Base-by-base conservation (phyloP, 345 rosid genomes). In the Lepidium didymum region DNA sequence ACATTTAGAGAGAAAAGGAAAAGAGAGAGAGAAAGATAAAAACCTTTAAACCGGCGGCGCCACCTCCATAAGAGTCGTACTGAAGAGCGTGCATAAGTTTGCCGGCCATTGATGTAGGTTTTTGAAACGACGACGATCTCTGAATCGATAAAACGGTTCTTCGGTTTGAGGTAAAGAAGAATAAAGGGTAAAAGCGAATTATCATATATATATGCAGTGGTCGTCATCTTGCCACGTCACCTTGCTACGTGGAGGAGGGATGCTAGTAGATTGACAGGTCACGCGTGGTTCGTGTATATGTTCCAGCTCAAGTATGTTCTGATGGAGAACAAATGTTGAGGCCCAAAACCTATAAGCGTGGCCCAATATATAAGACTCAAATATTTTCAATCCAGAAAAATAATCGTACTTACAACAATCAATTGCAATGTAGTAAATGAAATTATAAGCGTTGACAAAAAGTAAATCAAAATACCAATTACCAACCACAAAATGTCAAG, bases 61-160 rank as follows among this genome's bases (percentile, higher is more conserved):
- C 84, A 15, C 86, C 84, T 10, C 80, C 87, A 60, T 81, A 83
- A 14, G 74, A 31, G 10, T 74, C 62, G 64, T 81, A 83, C 8
- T 75, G 87, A 68, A 83, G 76, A 34, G 86, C 86, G 16, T 62
- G 74, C 84, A 83, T 83, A 0, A 76, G 56, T 62, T 80, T 80
- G 10, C 37, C 75, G 10, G 80, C 78, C 87, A 80, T 83, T 67
- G 10, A 7, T 42, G 8, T 3, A 13, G 33, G 33, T 29, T 5
- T 27, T 27, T 0, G 31, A 27, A 27, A 38, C 47, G 50, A 62
- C 31, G 38, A 1, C 5, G 75, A 70, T 51, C 36, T 42, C 41
- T 14, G 33, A 62, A 31, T 44, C 34, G 15, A 49, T 21, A 46
- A 5, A 19, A 19, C n/a, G 10, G 14, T 10, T 46, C 13, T 10